A percentile compares a stretch with the other conserved stretches of the same genome.
Conservation (phyloP, 768 basidiomycete species). For the Dioszegia crocea region DNA sequence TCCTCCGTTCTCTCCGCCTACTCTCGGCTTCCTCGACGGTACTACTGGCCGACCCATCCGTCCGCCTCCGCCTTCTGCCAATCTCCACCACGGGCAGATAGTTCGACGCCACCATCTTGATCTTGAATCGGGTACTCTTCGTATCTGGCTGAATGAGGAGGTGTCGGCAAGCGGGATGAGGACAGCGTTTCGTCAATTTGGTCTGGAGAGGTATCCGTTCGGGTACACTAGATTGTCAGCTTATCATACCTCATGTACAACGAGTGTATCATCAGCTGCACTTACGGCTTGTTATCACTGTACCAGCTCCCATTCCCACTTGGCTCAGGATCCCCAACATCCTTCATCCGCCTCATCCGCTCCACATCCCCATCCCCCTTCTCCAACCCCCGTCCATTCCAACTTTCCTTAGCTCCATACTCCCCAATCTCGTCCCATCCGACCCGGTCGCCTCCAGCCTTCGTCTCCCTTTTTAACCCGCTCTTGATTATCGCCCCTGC, state of each 20-base stretch:
- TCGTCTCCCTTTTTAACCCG: conserved; percentile 6
- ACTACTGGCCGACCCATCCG: neutral
- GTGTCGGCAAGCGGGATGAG: conserved; percentile 70
- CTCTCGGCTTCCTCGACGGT: conserved; percentile 22
- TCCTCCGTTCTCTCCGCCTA: conserved; percentile 23
- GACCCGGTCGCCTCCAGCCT: conserved; percentile 11
- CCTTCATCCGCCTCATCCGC: conserved; percentile 62
- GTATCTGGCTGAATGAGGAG: conserved; percentile 98
- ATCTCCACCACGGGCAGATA: conserved; percentile 85
- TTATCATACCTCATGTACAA: neutral
- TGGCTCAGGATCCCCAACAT: conserved; percentile 53
- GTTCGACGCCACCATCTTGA: conserved; percentile 92
- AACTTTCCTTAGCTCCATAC: conserved; percentile 36
- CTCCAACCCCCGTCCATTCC: conserved; percentile 24
- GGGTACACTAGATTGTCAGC: conserved; percentile 58
- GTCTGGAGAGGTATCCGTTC: conserved; percentile 86
- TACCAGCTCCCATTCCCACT: conserved; percentile 64
- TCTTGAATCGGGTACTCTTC: conserved; percentile 92
- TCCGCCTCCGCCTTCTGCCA: conserved; percentile 26
- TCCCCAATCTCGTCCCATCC: conserved; percentile 43
- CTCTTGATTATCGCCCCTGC: conserved; percentile 3
- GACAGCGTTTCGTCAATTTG: conserved; percentile 93
- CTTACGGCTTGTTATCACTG: conserved; percentile 60
- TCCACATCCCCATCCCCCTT: conserved; percentile 59
- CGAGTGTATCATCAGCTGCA: conserved; percentile 3